Conservation (phyloP, 768 basidiomycete species). For the Sporobolomyces roseus region DNA sequence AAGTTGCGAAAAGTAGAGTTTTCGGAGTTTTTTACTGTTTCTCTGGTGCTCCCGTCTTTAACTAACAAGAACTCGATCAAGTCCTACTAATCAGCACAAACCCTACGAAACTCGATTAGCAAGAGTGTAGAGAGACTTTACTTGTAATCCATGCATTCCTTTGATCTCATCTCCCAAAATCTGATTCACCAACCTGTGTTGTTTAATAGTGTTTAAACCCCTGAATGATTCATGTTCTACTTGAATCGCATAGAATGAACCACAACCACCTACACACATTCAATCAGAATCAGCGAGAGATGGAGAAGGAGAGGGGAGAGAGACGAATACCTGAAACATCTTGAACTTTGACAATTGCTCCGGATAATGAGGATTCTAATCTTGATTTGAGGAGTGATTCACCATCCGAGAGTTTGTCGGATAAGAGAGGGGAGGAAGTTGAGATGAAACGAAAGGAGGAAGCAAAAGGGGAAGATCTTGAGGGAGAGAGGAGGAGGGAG, state of each 20-base stretch:
- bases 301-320: constrained; percentile 2
- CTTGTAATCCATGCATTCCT: constrained; percentile 90
- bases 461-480: no score
- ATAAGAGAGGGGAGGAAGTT: not conserved
- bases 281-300: not conserved
- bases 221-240: constrained; percentile 82
- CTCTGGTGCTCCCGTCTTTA: constrained; percentile 29
- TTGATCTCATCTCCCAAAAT: constrained; percentile 81
- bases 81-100: not conserved
- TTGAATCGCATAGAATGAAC: constrained; percentile 89
- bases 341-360: constrained; percentile 75
- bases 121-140: constrained; percentile 45
- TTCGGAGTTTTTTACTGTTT: no score
- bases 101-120: not conserved
- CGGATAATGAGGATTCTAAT: constrained; percentile 68
- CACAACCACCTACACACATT: constrained; percentile 72
- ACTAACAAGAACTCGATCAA: not conserved
- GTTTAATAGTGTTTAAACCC: constrained; percentile 80
- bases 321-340: constrained; percentile 79
- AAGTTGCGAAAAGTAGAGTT: no score
- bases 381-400: constrained; percentile 69
- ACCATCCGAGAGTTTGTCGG: constrained; percentile 49
- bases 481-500: no score
- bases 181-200: constrained; percentile 84
- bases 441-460: constrained; percentile 4